phyloP scores from a whole-genome alignment of 208 protist species.

The Crithidia fasciculata region DNA sequence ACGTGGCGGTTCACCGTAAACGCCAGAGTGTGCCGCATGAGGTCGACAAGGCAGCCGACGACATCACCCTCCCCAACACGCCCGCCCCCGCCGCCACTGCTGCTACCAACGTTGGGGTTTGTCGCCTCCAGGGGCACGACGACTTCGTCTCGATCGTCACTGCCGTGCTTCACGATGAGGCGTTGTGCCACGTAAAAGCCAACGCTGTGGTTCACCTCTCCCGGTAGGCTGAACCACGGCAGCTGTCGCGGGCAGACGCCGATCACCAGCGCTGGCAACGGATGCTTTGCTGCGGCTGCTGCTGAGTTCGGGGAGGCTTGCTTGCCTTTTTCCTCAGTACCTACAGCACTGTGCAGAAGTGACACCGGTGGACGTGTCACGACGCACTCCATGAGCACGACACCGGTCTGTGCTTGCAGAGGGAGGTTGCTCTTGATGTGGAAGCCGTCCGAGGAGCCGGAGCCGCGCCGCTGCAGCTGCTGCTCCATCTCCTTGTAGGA shows the following conservation, averaged over 20 bases:
- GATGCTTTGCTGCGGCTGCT: background rate
- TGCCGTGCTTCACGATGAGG: conserved; percentile 66
- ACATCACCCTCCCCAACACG: conserved; percentile 54
- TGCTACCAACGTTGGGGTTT: conserved; percentile 11
- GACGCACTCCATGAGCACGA: conserved; percentile 77
- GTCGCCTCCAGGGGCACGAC: conserved; percentile 28
- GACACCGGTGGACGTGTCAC: conserved; percentile 2
- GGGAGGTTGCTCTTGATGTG: conserved; percentile 69
- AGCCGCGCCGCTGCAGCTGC: conserved; percentile 23
- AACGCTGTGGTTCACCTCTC: conserved; percentile 68
- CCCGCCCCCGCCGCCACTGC: conserved; percentile 13
- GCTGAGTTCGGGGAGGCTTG: background rate
- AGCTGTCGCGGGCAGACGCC: conserved; percentile 59
- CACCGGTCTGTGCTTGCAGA: conserved; percentile 45
- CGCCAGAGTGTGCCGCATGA: conserved; percentile 55
- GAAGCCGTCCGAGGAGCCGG: conserved; percentile 38
- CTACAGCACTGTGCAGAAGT: background rate
- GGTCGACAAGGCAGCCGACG: conserved; percentile 77
- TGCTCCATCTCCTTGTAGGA: conserved; percentile 35
- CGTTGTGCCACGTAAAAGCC: conserved; percentile 71
- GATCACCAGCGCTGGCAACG: conserved; percentile 50
- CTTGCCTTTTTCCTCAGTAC: background rate
- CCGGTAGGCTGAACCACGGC: conserved; percentile 56
- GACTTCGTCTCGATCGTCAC: conserved; percentile 47
- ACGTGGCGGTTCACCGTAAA: conserved; percentile 73